phyloP scores from a whole-genome alignment of 2,329 filamentous ascomycete genomes.

The Pseudonectria foliicola region DNA sequence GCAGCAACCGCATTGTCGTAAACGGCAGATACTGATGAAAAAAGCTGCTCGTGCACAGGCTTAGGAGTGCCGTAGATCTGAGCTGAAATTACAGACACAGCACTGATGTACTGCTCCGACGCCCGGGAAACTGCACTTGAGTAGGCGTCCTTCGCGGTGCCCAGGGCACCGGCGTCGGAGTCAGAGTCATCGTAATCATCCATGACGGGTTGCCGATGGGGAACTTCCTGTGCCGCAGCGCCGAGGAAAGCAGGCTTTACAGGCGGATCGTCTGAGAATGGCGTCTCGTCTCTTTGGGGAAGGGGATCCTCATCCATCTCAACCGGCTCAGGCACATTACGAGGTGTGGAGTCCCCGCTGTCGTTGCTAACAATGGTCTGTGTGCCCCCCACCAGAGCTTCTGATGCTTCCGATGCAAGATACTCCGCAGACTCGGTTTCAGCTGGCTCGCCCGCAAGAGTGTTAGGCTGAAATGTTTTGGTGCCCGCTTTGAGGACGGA shows the following conservation, averaged over 20 bases:
- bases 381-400: slow-evolving; percentile 17
- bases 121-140: slow-evolving; percentile 58
- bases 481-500: slow-evolving; percentile 12
- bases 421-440: slow-evolving; percentile 6
- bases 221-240: slow-evolving; percentile 43
- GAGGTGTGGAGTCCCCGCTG: slow-evolving; percentile 19
- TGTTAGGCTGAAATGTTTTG: slow-evolving; percentile 14
- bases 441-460: slow-evolving; percentile 11
- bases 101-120: slow-evolving; percentile 60
- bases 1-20: slow-evolving; percentile 59
- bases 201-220: slow-evolving; percentile 41
- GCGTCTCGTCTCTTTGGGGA: slow-evolving; percentile 16
- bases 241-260: slow-evolving; percentile 44
- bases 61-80: slow-evolving; percentile 63
- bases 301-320: slow-evolving; percentile 20
- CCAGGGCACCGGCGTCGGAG: slow-evolving; percentile 29
- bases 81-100: slow-evolving; percentile 58
- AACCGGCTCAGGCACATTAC: slow-evolving; percentile 20
- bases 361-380: slow-evolving; percentile 19
- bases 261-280: slow-evolving; percentile 21
- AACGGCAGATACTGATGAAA: slow-evolving; percentile 60
- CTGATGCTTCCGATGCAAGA: slow-evolving; percentile 20
- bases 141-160: slow-evolving; percentile 51
- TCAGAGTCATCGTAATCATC: slow-evolving; percentile 39
- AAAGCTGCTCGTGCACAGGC: slow-evolving; percentile 61